Evolutionary conservation across 2,329 filamentous ascomycete genomes (phyloP).

Genomic region (Diplodia corticola): DNA sequence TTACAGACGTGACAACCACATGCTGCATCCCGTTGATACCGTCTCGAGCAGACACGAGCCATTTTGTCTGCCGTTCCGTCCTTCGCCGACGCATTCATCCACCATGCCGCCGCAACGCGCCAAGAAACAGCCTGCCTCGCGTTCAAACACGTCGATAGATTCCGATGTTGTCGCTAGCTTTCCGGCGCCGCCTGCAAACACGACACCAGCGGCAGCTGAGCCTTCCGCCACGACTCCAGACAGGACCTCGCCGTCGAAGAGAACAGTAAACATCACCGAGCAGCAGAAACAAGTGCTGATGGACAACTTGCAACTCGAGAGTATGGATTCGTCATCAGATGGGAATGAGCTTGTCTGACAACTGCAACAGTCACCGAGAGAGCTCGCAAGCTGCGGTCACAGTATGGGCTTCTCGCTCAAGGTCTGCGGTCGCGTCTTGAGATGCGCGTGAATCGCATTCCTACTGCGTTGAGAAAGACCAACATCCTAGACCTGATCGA

Average conservation of each 20-base stretch:
- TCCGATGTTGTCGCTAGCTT: conserved; percentile 5
- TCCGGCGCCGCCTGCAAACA: conserved; percentile 5
- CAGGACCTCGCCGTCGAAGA: conserved; percentile 23
- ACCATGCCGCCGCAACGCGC: conserved; percentile 16
- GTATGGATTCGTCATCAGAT: conserved; percentile 49
- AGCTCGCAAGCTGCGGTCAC: conserved; percentile 81
- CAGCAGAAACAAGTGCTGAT: conserved; percentile 82
- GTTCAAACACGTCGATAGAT: neutral
- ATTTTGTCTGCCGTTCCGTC: neutral
- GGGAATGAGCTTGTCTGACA: conserved; percentile 6
- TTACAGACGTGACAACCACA: conserved; percentile 15
- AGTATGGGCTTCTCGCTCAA: conserved; percentile 85
- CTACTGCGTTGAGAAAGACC: conserved; percentile 71
- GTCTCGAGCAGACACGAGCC: neutral
- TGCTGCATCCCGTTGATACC: neutral
- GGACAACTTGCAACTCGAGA: conserved; percentile 85
- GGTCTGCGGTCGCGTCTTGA: conserved; percentile 83
- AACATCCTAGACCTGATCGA: conserved; percentile 79
- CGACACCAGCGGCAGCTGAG: conserved; percentile 25
- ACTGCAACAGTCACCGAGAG: conserved; percentile 72
- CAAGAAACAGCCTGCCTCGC: conserved; percentile 13
- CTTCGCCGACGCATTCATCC: neutral
- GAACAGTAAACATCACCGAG: conserved; percentile 34
- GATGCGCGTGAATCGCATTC: conserved; percentile 90
- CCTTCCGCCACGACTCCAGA: conserved; percentile 27